Percentiles rank a stretch among this genome's conserved stretches.
Conservation (phyloP, 75 land plant genomes). For the Sequoiadendron giganteum region DNA sequence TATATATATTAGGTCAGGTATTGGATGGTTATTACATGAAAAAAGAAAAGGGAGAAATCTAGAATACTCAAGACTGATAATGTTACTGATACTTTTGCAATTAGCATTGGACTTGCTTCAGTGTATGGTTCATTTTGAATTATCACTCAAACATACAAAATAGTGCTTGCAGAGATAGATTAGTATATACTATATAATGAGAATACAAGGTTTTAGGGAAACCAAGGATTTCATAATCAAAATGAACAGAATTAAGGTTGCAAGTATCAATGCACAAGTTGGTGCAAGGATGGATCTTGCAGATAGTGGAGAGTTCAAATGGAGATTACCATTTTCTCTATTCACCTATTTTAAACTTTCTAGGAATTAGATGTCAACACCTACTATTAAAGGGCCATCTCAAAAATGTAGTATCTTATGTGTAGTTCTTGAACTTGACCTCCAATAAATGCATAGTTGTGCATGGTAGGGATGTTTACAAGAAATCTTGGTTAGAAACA, state of each 20-base stretch:
- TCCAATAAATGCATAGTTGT: no score
- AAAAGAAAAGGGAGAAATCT: background rate
- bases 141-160: no score
- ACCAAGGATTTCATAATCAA: background rate
- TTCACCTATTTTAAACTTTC: background rate
- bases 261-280: background rate
- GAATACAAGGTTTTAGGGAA: background rate
- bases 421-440: no score
- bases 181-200: background rate
- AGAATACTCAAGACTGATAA: background rate
- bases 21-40: background rate
- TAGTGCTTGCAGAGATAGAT: background rate
- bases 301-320: background rate
- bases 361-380: background rate
- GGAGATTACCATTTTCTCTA: background rate
- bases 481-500: background rate
- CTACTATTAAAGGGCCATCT: background rate
- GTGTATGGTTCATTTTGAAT: background rate
- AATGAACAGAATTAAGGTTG: background rate
- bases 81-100: background rate
- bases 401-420: background rate
- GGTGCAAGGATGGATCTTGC: background rate
- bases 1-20: background rate
- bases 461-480: no score
- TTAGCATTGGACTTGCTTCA: background rate